Base-by-base conservation (phyloP, 352 stramenopile species). In the Phytopythium vexans region DNA sequence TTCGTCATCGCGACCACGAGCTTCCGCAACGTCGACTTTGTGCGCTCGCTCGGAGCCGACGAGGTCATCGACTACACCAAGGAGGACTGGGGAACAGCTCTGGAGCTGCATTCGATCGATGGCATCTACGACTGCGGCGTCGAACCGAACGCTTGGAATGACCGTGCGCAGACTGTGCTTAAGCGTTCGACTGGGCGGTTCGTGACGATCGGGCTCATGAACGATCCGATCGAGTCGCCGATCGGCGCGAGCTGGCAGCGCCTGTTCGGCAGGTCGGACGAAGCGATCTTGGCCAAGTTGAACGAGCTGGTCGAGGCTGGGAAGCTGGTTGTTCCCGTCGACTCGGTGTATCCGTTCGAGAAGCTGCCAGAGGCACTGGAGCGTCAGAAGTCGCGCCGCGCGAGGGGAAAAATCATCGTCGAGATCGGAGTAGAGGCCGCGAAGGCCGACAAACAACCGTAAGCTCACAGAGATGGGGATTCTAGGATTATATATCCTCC, bases 31-130 rank as follows among this genome's bases (percentile, higher is more conserved):
- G 59, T 59, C 6, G 70, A 70, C 33, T 52, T 73, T 8, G 75
- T 78, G 31, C 61, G 74, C 51, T 69, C 64, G n/a, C 44, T 82
- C 5, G 74, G 74, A 21, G 72, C 72, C 6, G 64, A 87, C 46
- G 47, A 71, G 41, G 60, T 87, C 8, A 60, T 83, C 31, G 73
- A 82, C 57, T 84, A 87, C 63, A 69, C 63, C 3, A 70, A 34
- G 9, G 60, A 77, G 14, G 72, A 82, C 49, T 85, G 68, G 68
- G 60, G 49, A 15, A 53, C 74, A 0, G 60, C 77, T 32, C 9
- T 81, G 10, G 58, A 47, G 16, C 50, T 48, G 8, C 55, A 68
- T 41, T 72, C 58, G n/a, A 41, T 74, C 3, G 66, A 72, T 54
- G 41, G 68, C 52, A 52, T 74, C 21, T 74, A 74, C 51, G 66